Evolutionary conservation across 768 basidiomycete genomes (phyloP).

Genomic region (Hortiboletus flavorubellus): DNA sequence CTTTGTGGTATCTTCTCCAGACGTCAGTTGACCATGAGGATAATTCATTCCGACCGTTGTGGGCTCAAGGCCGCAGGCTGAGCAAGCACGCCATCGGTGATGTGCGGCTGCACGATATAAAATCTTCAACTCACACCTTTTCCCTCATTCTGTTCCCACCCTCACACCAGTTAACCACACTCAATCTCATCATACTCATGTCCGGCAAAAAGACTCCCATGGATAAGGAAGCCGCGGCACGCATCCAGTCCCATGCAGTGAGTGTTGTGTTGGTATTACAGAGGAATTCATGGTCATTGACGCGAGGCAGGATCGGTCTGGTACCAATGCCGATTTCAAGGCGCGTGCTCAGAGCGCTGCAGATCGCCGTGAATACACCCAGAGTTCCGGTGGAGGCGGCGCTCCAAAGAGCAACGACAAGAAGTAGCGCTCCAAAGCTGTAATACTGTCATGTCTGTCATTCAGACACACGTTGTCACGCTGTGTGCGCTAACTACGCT

Average conservation of each 20-base stretch:
- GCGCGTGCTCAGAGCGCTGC: slow-evolving; percentile 6
- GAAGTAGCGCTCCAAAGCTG: neutral
- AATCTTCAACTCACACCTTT: neutral
- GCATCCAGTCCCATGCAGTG: slow-evolving; percentile 12
- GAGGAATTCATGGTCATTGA: neutral
- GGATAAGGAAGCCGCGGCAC: slow-evolving; percentile 1
- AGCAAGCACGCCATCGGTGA: neutral
- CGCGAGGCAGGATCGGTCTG: neutral
- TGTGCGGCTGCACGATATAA: neutral
- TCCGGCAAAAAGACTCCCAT: slow-evolving; percentile 1
- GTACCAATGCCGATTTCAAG: slow-evolving; percentile 5
- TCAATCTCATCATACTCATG: neutral
- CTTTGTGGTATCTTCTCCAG: neutral
- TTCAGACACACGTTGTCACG: no score
- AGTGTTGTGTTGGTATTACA: neutral
- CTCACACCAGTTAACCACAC: neutral
- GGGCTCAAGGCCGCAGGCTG: neutral
- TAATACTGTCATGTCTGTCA: neutral
- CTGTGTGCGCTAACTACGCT: neutral
- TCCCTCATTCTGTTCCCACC: neutral
- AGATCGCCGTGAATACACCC: neutral
- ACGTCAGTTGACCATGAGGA: neutral
- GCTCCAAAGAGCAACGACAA: neutral
- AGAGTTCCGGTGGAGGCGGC: neutral
- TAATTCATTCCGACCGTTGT: neutral